Conservation (phyloP, 106 monocot species). For the Gastrodia elata region DNA sequence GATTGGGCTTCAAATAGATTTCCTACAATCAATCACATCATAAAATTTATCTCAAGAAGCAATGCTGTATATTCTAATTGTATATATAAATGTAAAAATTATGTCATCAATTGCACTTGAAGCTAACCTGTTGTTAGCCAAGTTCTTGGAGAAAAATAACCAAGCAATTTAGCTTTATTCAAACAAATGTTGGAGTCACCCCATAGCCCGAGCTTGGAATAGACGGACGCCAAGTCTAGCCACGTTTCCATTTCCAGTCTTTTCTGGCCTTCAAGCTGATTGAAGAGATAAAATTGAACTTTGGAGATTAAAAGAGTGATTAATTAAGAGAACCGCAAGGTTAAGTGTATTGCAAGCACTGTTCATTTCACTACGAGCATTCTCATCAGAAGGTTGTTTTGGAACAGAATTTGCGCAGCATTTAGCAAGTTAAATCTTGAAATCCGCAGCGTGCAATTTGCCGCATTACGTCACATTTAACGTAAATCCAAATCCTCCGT, state of each 20-base stretch:
- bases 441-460: no score
- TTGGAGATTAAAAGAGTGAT: not conserved
- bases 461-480: no score
- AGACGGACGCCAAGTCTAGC: constrained; percentile 64
- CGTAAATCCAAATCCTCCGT: no score
- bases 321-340: not conserved
- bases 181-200: constrained; percentile 58
- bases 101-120: no score
- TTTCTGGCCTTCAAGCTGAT: constrained; percentile 23
- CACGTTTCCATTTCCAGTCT: constrained; percentile 63
- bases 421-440: no score
- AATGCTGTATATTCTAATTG: not conserved
- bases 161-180: constrained; percentile 45
- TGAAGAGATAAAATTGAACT: constrained; percentile 5
- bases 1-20: constrained; percentile 45
- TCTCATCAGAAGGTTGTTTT: no score
- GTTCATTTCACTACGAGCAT: no score
- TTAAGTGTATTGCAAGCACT: no score
- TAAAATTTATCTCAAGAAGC: not conserved
- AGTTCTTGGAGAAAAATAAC: constrained; percentile 32
- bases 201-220: constrained; percentile 43
- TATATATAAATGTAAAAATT: not conserved
- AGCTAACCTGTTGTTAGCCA: constrained; percentile 73
- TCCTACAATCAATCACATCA: constrained; percentile 26
- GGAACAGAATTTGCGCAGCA: no score